Percentiles rank a stretch among this genome's conserved stretches.
Conservation (phyloP, 2,329 filamentous ascomycete genomes). For the Triangularia verruculosa region DNA sequence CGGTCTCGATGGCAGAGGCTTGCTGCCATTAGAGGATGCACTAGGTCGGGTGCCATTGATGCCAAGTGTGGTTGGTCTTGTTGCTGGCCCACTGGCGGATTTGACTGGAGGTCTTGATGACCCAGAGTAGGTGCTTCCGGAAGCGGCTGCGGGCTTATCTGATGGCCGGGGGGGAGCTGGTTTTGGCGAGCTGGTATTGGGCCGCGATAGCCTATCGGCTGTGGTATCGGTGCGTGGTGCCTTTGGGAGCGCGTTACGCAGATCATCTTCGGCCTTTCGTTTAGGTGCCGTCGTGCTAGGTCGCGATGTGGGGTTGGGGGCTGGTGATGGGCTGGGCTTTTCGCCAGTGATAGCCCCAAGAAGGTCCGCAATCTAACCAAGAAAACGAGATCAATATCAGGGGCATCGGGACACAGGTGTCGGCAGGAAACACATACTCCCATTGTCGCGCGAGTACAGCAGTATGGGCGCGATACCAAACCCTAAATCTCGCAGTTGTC, state of each 20-base stretch:
- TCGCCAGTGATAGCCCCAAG: conserved; percentile 61
- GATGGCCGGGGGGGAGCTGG: conserved; percentile 30
- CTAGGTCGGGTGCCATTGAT: not conserved
- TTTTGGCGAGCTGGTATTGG: conserved; percentile 26
- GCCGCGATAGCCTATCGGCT: conserved; percentile 25
- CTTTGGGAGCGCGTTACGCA: conserved; percentile 42
- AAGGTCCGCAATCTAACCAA: conserved; percentile 52
- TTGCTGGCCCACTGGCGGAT: conserved; percentile 2
- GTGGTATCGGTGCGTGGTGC: conserved; percentile 36
- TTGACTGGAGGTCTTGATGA: conserved; percentile 19
- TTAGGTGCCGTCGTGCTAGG: conserved; percentile 42
- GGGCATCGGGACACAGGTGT: conserved; percentile 10
- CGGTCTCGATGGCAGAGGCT: conserved; percentile 1
- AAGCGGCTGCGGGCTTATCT: conserved; percentile 17
- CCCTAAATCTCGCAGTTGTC: conserved; percentile 15
- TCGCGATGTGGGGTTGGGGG: conserved; percentile 27
- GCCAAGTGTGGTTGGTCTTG: not conserved
- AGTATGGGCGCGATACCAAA: not conserved
- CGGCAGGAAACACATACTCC: not conserved
- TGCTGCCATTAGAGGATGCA: conserved; percentile 6
- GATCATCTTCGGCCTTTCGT: conserved; percentile 56
- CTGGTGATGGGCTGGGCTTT: conserved; percentile 40
- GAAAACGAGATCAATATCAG: conserved; percentile 12
- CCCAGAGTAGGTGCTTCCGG: conserved; percentile 15
- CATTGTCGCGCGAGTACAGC: conserved; percentile 1